A percentile compares a stretch with the other conserved stretches of the same genome.
Conservation (phyloP, 2,329 filamentous ascomycete species). For the Arthrobotrys pseudoclavata region DNA sequence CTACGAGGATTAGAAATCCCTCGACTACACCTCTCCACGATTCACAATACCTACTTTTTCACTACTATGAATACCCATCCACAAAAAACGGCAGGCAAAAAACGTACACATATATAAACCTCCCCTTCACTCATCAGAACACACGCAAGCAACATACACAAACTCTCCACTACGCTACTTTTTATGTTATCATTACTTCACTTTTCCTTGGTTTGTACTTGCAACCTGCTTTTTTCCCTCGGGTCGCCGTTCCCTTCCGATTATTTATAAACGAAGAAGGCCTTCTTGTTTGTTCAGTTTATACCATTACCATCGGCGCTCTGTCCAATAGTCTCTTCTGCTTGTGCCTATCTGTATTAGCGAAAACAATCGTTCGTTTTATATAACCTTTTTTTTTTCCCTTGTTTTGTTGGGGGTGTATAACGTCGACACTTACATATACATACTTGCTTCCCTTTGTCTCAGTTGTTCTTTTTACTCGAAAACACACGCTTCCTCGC, state of each 20-base stretch:
- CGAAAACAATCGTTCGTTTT: slow-evolving; percentile 44
- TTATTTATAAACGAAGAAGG: slow-evolving; percentile 60
- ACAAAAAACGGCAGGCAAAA: background rate
- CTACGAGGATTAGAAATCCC: slow-evolving; percentile 82
- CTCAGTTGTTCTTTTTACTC: slow-evolving; percentile 9
- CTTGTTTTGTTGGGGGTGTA: slow-evolving; percentile 26
- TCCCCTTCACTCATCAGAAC: slow-evolving; percentile 43
- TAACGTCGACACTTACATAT: slow-evolving; percentile 31
- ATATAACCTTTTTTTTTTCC: slow-evolving; percentile 36
- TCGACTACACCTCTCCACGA: background rate
- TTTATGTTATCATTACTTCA: slow-evolving; percentile 25
- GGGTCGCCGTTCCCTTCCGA: slow-evolving; percentile 34
- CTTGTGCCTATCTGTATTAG: slow-evolving; percentile 33
- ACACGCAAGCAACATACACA: slow-evolving; percentile 1
- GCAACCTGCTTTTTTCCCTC: slow-evolving; percentile 16
- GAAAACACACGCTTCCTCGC: background rate
- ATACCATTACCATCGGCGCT: slow-evolving; percentile 33
- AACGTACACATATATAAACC: slow-evolving; percentile 23
- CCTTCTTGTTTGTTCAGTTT: slow-evolving; percentile 24
- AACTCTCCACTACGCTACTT: slow-evolving; percentile 29
- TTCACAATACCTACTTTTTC: background rate
- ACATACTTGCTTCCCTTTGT: slow-evolving; percentile 26
- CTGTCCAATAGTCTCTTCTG: slow-evolving; percentile 12
- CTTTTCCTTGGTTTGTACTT: slow-evolving; percentile 59
- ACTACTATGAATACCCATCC: background rate